Percentiles rank a stretch among this genome's conserved stretches.
Conservation (phyloP, 2,329 filamentous ascomycete species). For the Nannizziopsis arthrosporioides region DNA sequence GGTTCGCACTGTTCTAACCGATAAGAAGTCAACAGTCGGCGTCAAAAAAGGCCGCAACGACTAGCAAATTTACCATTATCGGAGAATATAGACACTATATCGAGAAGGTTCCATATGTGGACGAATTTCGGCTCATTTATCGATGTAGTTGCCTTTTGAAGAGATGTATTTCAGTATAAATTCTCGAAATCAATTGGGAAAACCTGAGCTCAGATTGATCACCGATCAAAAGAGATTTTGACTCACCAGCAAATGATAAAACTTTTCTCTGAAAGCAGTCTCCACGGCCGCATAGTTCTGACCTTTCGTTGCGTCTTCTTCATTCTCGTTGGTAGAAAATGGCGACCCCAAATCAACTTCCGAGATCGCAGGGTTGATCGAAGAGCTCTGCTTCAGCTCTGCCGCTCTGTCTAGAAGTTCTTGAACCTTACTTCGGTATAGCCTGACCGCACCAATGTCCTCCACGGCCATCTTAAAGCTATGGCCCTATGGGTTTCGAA, state of each 20-base stretch:
- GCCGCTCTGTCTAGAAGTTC: slow-evolving; percentile 50
- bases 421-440: slow-evolving; percentile 45
- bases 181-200: background rate
- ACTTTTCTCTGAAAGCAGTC: slow-evolving; percentile 67
- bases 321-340: slow-evolving; percentile 28
- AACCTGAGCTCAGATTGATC: background rate
- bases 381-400: slow-evolving; percentile 45
- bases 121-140: slow-evolving; percentile 72
- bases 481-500: background rate
- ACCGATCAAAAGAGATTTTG: background rate
- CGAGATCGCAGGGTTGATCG: slow-evolving; percentile 63
- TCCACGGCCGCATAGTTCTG: slow-evolving; percentile 60
- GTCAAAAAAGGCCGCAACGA: background rate
- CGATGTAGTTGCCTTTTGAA: slow-evolving; percentile 52
- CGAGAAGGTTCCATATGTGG: slow-evolving; percentile 83
- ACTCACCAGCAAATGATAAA: slow-evolving; percentile 66
- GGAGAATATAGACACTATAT: slow-evolving; percentile 78
- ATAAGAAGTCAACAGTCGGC: background rate
- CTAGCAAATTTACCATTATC: slow-evolving; percentile 55
- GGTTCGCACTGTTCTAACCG: slow-evolving; percentile 48
- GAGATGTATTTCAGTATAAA: slow-evolving; percentile 11
- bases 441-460: slow-evolving; percentile 26
- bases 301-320: slow-evolving; percentile 21
- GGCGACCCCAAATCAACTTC: slow-evolving; percentile 46
- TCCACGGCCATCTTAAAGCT: slow-evolving; percentile 23